Evolutionary conservation across 495 filamentous ascomycete genomes (phyloP), one percentile per base, ranked within the genome.

Genomic region (Apodospora peruviana): DNA sequence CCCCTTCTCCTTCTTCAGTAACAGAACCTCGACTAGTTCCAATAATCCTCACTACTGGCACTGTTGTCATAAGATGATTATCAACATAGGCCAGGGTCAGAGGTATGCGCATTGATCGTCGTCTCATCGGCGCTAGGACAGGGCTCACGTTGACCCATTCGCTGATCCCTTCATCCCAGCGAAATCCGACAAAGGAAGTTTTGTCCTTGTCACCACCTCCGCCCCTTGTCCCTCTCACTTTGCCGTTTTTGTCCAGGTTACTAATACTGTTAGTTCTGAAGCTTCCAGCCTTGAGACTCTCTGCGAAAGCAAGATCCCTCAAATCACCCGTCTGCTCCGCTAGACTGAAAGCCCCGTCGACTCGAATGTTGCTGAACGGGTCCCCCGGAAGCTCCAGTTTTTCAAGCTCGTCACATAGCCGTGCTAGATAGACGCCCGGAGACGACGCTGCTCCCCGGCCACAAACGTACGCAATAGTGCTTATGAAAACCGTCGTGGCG

Each of bases 91-190:
- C n/a, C n/a, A n/a, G n/a, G n/a, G n/a, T n/a, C n/a, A n/a, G n/a
- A n/a, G n/a, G n/a, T n/a, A n/a, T n/a, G 21, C 16, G 43, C 43
- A 9, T 22, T 14, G 25, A 4, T 35, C 19, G 12, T 35, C 19
- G 43, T 21, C 11, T 19, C n/a, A 18, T 2, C 17, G 25, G 23
- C 20, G 17, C 17, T 17, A 25, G 8, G 43, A 35, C 40, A 12
- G 25, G 37, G 41, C 65, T 72, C 16, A 52, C 59, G 10, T 53
- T 69, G 14, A 77, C 67, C 73, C 73, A 77, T 57, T 77, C 73
- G 44, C 72, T 64, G 59, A 77, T 75, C 14, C 71, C 73, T 48
- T 74, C 72, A 51, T 77, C 73, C 72, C 72, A 77, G 10, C 66
- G 62, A 52, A 68, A 75, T n/a, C 68, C 62, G n/a, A 60, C 54